Evolutionary conservation across 2,329 filamentous ascomycete species (phyloP), one percentile per base, ranked within the genome.

Genomic region (Orbilia javanica): DNA sequence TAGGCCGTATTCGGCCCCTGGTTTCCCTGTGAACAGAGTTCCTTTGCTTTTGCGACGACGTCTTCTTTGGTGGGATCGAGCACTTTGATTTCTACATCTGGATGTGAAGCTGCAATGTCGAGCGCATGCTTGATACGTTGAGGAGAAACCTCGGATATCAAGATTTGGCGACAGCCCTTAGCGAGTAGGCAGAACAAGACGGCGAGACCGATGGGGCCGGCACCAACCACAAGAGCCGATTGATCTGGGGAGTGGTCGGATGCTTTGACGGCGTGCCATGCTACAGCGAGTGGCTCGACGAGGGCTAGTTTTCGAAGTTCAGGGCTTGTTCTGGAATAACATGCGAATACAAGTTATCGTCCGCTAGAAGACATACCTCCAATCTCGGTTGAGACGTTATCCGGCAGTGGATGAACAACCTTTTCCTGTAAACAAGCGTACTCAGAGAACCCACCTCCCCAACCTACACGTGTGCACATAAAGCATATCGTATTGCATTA

Each of bases 241-340:
- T 87, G 85, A 0, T 85, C 86, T 0, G 86, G 85, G 0, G 86
- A 86, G 3, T 87, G 84, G 4, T 85, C 85, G 18, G 68, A 46
- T 44, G 68, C 68, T 55, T 66, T 67, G 8, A 90, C 86, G 0
- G 89, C 89, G 80, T 91, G 90, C 89, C 89, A 91, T 7, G 88
- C 89, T 0, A 91, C 89, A 0, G 88, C 85, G 1, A 91, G 83
- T 0, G 90, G 90, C 80, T 91, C 90, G 5, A 91, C 87, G 2
- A 91, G 84, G 0, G 90, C 89, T 66, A 13, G 13, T 39, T 39
- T 15, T 39, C 36, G n/a, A 13, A 11, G 5, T 39, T 39, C 7
- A 39, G 36, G 13, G 36, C 5, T 13, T 39, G 11, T 15, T 13
- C 3, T 5, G 4, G n/a, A 39, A 39, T 39, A 5, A 39, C 18